phyloP scores from a whole-genome alignment of 371 early-diverging fungal species.

The Apophysomyces elegans region DNA sequence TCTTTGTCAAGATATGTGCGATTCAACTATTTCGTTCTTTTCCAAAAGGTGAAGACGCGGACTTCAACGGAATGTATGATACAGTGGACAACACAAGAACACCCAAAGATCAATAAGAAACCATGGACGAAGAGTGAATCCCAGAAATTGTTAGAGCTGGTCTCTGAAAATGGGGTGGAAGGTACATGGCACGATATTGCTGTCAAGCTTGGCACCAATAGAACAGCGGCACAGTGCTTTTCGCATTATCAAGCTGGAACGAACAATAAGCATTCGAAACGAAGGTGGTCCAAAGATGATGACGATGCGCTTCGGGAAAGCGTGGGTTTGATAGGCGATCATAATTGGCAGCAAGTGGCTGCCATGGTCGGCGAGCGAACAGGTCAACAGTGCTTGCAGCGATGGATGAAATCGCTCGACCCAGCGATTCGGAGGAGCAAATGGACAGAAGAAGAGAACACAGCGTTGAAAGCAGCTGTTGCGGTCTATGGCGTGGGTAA shows the following conservation, averaged over 20 bases:
- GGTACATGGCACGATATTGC: conserved; percentile 73
- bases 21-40: neutral
- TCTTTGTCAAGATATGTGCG: neutral
- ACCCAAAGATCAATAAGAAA: conserved; percentile 78
- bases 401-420: conserved; percentile 78
- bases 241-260: conserved; percentile 62
- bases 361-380: conserved; percentile 69
- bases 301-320: conserved; percentile 61
- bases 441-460: conserved; percentile 82
- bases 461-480: conserved; percentile 66
- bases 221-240: conserved; percentile 85
- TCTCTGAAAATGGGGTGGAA: conserved; percentile 38
- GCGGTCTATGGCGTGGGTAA: conserved; percentile 69
- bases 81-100: conserved; percentile 85
- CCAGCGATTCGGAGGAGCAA: conserved; percentile 76
- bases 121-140: conserved; percentile 71
- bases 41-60: conserved; percentile 57
- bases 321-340: conserved; percentile 64
- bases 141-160: conserved; percentile 47
- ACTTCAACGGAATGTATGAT: conserved; percentile 75
- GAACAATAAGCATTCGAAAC: conserved; percentile 25
- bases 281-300: conserved; percentile 68
- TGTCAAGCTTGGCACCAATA: conserved; percentile 59
- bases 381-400: conserved; percentile 83
- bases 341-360: conserved; percentile 74